Base-by-base conservation (phyloP, 2,329 filamentous ascomycete genomes). In the Cadophora sp. region DNA sequence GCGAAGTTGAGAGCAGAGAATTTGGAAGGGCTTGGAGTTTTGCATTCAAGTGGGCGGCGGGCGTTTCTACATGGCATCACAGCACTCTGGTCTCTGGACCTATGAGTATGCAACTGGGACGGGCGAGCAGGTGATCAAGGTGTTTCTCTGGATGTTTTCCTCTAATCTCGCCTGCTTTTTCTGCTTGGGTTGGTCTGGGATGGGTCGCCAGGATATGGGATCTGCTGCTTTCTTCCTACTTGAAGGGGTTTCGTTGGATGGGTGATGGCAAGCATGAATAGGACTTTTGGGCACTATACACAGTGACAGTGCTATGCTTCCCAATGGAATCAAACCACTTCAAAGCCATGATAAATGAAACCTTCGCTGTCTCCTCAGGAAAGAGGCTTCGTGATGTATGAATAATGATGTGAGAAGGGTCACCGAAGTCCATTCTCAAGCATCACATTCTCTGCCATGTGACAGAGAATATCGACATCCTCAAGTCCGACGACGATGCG, bases 121-220 rank as follows among this genome's bases (percentile, higher is more conserved):
- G 34, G 31, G 11, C 29, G 40, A 40, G 31, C 55, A 59, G 55
- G 55, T 40, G 29, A 59, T 37, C 55, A 26, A 59, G 55, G 55
- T 59, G 55, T 59, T 59, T 9, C 22, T 26, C 1, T 4, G 29
- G 31, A 24, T 55, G 3, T 59, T 40, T 22, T 24, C 31, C 22
- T 40, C 27, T 58, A 16, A 27, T 43, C 14, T 43, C 12, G 40
- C 19, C 14, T 12, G 14, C 40, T 16, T 43, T 43, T 24, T 51
- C n/a, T 55, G 50, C 24, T 55, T 55, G 24, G 50, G n/a, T 37
- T 22, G 55, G 55, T 19, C 3, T 59, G 55, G 55, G 31, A 40
- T 59, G 19, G 29, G 34, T 29, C 16, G 37, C n/a, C 37, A 24
- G 34, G 31, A 24, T 40, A 24, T 59, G 29, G n/a, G n/a, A 26